Percentiles rank a stretch among this genome's conserved stretches.
Conservation (phyloP, 2,329 filamentous ascomycete species). For the Penicillium sp. region DNA sequence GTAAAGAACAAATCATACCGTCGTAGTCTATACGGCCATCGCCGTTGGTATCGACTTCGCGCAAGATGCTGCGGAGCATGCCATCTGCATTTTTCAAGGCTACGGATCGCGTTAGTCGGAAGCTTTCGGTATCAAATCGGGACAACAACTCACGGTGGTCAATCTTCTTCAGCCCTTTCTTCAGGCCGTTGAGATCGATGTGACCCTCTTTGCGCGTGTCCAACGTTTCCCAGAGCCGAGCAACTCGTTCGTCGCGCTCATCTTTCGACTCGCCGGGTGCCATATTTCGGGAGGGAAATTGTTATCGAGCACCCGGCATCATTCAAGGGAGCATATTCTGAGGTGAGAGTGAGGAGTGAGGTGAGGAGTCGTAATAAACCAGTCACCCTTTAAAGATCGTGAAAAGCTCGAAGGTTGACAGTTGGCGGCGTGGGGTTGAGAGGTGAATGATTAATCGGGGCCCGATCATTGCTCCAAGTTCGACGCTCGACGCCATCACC, state of each 20-base stretch:
- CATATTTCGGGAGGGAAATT: slow-evolving; percentile 55
- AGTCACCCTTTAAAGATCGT: not conserved
- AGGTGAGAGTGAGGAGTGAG: slow-evolving; percentile 8
- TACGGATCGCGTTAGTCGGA: slow-evolving; percentile 24
- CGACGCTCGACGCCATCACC: slow-evolving; percentile 31
- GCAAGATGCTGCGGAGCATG: slow-evolving; percentile 78
- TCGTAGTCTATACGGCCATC: slow-evolving; percentile 91
- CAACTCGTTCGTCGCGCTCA: slow-evolving; percentile 77
- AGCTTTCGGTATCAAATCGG: slow-evolving; percentile 22
- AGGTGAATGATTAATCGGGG: slow-evolving; percentile 35
- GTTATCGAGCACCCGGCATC: slow-evolving; percentile 50
- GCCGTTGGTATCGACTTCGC: slow-evolving; percentile 78
- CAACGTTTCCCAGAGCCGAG: slow-evolving; percentile 79
- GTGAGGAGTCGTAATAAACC: slow-evolving; percentile 12
- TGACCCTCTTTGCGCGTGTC: slow-evolving; percentile 75
- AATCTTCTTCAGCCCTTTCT: slow-evolving; percentile 81
- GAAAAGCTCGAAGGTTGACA: slow-evolving; percentile 4
- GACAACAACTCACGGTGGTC: slow-evolving; percentile 74
- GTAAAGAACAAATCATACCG: slow-evolving; percentile 55
- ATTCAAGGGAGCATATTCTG: slow-evolving; percentile 32
- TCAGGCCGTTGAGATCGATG: slow-evolving; percentile 80
- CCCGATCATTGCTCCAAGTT: slow-evolving; percentile 33
- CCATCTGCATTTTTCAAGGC: slow-evolving; percentile 88
- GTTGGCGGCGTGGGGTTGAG: slow-evolving; percentile 17
- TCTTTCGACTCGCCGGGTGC: slow-evolving; percentile 71